Conservation (phyloP, 352 stramenopile species). For the Phytophthora europaea region DNA sequence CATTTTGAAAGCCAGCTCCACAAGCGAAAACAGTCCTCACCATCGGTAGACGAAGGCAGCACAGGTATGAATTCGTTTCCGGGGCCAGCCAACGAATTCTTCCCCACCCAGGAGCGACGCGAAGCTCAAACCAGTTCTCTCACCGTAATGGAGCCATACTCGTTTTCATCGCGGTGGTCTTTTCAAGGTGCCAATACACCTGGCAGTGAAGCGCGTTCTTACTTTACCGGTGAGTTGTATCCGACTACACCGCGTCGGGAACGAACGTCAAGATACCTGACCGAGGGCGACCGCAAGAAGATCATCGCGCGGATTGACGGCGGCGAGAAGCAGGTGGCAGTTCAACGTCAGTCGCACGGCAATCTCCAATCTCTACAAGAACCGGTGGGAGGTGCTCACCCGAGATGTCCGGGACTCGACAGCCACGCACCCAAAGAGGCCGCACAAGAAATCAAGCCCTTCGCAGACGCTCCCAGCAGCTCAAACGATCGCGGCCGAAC, state of each 20-base stretch:
- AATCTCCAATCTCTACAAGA: slow-evolving; percentile 62
- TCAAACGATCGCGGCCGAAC: background rate
- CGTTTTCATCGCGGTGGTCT: background rate
- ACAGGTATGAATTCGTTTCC: background rate
- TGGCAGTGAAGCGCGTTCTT: background rate
- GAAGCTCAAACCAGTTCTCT: slow-evolving; percentile 6
- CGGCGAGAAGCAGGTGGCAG: slow-evolving; percentile 48
- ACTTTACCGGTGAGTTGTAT: slow-evolving; percentile 2
- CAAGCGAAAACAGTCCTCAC: slow-evolving; percentile 11
- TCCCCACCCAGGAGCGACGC: background rate
- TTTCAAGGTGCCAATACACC: slow-evolving; percentile 5
- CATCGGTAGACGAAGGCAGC: background rate
- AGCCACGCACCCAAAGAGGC: slow-evolving; percentile 21
- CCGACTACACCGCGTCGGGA: slow-evolving; percentile 9
- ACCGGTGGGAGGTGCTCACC: slow-evolving; percentile 38
- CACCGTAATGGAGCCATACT: background rate
- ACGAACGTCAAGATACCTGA: slow-evolving; percentile 17
- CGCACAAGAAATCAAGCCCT: slow-evolving; percentile 3
- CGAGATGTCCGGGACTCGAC: slow-evolving; percentile 18
- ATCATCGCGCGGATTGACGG: slow-evolving; percentile 37
- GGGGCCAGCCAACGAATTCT: background rate
- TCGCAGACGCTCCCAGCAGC: background rate
- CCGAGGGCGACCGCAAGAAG: slow-evolving; percentile 2
- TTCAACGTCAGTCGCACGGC: slow-evolving; percentile 50
- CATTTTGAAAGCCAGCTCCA: slow-evolving; percentile 23